Base-by-base conservation (phyloP, 2,329 filamentous ascomycete species). In the Pseudocercospora macadamiae region DNA sequence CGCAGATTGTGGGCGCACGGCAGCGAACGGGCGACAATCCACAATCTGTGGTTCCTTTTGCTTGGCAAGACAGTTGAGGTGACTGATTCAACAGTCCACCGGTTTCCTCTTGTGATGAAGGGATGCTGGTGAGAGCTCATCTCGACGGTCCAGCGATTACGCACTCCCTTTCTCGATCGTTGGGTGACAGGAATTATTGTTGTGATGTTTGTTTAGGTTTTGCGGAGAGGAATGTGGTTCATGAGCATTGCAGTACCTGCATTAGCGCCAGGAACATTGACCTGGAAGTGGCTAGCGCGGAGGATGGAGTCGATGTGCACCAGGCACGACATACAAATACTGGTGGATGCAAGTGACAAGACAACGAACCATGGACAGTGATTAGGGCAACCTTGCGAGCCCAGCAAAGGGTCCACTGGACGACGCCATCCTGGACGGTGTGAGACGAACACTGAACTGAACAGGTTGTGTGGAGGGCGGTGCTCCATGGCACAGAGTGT, bases 401-500 rank as follows among this genome's bases (percentile, higher is more conserved):
- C 19, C 47, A 32, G 47, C 47, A 34, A 7, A 32, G 47, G 26
- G 16, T n/a, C 25, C 7, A 8, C 16, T 12, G 16, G 14, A 34
- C 12, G 26, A 34, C 26, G 25, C 25, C n/a, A n/a, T 26, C 42
- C 19, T n/a, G 54, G 48, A 21, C 45, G 25, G 25, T 32, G 45
- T 28, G 54, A 44, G 45, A 56, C 54, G 45, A 42, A 56, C n/a
- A 45, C 51, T 21, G 34, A 51, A 45, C 51, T 21, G 34, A 51
- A 21, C 28, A 37, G 32, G 44, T 45, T 25, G 19, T n/a, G 54
- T 16, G 45, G 54, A 49, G 21, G 25, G 44, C 25, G 44, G 44
- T 30, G 44, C 44, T 48, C 44, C 44, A 48, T 30, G 44, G 44
- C 44, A 48, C 44, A 48, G n/a, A 26, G n/a, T 6, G 44, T 18